A percentile compares a stretch with the other conserved stretches of the same genome.
Conservation (phyloP, 1,139 yeast genomes). For the Yamadazyma trypodendri region DNA sequence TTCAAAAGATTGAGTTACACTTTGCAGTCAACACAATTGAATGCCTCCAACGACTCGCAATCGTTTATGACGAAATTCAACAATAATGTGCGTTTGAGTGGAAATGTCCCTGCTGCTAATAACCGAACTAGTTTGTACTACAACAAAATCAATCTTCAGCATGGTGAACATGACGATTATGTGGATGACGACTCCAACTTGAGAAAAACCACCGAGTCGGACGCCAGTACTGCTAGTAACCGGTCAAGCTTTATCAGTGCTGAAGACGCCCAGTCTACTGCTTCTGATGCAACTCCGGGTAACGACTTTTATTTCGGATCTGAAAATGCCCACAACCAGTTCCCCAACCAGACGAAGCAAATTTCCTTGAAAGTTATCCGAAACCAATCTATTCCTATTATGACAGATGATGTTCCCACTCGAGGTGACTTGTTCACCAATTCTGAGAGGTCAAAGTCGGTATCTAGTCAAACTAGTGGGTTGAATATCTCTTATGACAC, state of each 20-base stretch:
- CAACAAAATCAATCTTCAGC: slow-evolving; percentile 22
- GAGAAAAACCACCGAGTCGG: slow-evolving; percentile 15
- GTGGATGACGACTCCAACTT: slow-evolving; percentile 13
- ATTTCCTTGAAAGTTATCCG: slow-evolving; percentile 21
- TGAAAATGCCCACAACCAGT: slow-evolving; percentile 1
- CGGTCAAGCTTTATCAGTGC: slow-evolving; percentile 24
- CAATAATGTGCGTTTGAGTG: slow-evolving; percentile 27
- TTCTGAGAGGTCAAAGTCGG: slow-evolving; percentile 5
- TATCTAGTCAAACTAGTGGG: slow-evolving; percentile 6
- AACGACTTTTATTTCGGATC: slow-evolving; percentile 2
- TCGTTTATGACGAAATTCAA: slow-evolving; percentile 43
- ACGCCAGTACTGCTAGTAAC: slow-evolving; percentile 27
- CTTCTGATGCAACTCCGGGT: not conserved
- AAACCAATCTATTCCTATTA: slow-evolving; percentile 15
- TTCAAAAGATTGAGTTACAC: slow-evolving; percentile 43
- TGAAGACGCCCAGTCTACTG: slow-evolving; percentile 10
- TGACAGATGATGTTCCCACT: slow-evolving; percentile 26
- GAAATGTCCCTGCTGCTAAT: slow-evolving; percentile 7
- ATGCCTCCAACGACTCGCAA: slow-evolving; percentile 41
- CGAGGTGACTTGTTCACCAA: slow-evolving; percentile 31
- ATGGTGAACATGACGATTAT: slow-evolving; percentile 13
- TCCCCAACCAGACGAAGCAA: slow-evolving; percentile 7
- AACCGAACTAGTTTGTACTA: slow-evolving; percentile 33
- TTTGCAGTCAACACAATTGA: slow-evolving; percentile 27
- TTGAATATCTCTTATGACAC: slow-evolving; percentile 11